A percentile compares a stretch with the other conserved stretches of the same genome.
Evolutionary conservation across 1,284 basidiomycete species (phyloP).

Genomic region (Psilocybe mexicana): DNA sequence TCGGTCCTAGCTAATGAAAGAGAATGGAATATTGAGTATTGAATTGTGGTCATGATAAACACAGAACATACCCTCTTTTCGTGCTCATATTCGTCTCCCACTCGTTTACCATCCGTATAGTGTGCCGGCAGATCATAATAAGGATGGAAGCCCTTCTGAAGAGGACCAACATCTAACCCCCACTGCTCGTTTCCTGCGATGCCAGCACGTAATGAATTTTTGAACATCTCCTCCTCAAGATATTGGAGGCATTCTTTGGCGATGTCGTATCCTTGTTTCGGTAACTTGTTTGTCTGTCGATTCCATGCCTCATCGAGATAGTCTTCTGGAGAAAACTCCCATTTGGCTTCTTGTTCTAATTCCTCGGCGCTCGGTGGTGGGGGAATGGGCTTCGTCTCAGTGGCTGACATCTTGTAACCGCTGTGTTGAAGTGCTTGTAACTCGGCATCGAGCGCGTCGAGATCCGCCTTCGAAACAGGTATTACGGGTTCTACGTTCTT

Average conservation of each 20-base stretch:
- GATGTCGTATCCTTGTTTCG: slow-evolving; percentile 9
- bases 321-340: not conserved
- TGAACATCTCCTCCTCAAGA: slow-evolving; percentile 22
- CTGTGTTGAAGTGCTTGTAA: too few relatives aligned
- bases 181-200: slow-evolving; percentile 24
- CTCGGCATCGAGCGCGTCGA: too few relatives aligned
- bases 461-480: too few relatives aligned
- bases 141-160: slow-evolving; percentile 19
- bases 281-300: not conserved
- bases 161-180: slow-evolving; percentile 22
- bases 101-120: not conserved
- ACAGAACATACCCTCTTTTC: too few relatives aligned
- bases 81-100: too few relatives aligned
- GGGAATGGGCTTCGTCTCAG: not conserved
- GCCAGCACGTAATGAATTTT: slow-evolving; percentile 17
- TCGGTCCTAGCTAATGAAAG: too few relatives aligned
- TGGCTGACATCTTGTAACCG: too few relatives aligned
- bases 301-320: slow-evolving; percentile 10
- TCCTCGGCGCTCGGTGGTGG: not conserved
- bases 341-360: not conserved
- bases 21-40: too few relatives aligned
- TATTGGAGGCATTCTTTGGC: slow-evolving; percentile 1
- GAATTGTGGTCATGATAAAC: too few relatives aligned
- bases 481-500: too few relatives aligned
- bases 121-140: slow-evolving; percentile 2